Percentiles rank a stretch among this genome's conserved stretches.
These are phyloP conservation scores for Microbotryomycetes sp. DNA, from an alignment of 1,284 basidiomycete species.

Conservation along the genomic window DNA sequence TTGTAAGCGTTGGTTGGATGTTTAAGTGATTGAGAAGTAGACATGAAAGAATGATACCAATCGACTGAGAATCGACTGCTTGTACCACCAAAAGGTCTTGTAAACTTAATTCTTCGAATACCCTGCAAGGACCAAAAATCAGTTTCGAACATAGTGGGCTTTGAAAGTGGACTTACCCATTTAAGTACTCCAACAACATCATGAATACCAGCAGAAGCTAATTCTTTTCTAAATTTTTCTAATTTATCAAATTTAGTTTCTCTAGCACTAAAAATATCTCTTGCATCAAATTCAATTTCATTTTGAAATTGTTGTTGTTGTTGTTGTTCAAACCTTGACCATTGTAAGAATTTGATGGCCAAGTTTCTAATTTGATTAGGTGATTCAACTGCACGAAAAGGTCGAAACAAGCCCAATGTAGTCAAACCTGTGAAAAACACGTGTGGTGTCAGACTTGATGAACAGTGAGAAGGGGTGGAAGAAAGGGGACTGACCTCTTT, in stretches of 20 bases:
- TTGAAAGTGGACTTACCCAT: constrained; percentile 30
- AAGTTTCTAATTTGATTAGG: constrained; percentile 7
- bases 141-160: too few species aligned
- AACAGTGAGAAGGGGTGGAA: not conserved
- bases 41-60: constrained; percentile 20
- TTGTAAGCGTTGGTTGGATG: not conserved
- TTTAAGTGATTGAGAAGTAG: not conserved
- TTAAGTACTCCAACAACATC: constrained; percentile 26
- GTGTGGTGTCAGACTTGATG: not conserved
- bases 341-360: constrained; percentile 17
- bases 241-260: constrained; percentile 15
- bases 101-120: not conserved
- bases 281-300: not conserved
- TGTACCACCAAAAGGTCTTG: not conserved
- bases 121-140: not conserved
- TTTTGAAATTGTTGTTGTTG: not conserved
- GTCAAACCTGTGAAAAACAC: constrained; percentile 8
- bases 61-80: not conserved
- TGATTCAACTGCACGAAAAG: constrained; percentile 21
- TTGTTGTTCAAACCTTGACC: not conserved
- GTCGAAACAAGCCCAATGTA: constrained; percentile 31
- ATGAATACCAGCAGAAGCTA: constrained; percentile 21
- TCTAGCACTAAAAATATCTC: not conserved
- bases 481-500: constrained; percentile 5
- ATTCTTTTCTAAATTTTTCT: constrained; percentile 23